These are phyloP conservation scores for Rhododendron mucronatum DNA, from an alignment of 148 eudicot genomes.

Conservation along the genomic window DNA sequence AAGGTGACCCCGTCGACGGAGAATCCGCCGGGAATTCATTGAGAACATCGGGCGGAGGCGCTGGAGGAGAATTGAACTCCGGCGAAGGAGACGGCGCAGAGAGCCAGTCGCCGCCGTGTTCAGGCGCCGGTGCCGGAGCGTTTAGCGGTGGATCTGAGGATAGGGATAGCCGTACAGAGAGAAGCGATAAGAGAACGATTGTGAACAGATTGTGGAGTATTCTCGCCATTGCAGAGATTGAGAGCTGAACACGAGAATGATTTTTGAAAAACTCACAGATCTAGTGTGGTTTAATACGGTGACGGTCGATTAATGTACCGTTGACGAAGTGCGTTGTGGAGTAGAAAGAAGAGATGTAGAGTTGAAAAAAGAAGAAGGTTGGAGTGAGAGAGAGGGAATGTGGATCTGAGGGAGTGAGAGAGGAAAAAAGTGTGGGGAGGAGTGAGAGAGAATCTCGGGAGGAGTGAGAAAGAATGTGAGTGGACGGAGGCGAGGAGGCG, in stretches of 20 bases:
- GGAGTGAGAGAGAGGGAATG: not conserved
- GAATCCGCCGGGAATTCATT: conserved; percentile 2
- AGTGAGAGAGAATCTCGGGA: not conserved
- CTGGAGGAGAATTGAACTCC: conserved; percentile 15
- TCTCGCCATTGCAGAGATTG: conserved; percentile 18
- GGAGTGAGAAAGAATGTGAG: conserved; percentile 4
- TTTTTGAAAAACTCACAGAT: not conserved
- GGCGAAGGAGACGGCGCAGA: conserved; percentile 20
- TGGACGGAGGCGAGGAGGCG: not conserved
- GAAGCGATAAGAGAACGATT: conserved; percentile 18
- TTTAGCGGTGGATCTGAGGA: conserved; percentile 11
- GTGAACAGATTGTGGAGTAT: not conserved
- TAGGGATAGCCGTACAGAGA: not conserved
- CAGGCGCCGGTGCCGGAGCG: conserved; percentile 28
- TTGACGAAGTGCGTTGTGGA: not conserved
- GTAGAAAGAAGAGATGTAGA: not conserved
- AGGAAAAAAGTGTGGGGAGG: not conserved
- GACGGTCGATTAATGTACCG: not conserved
- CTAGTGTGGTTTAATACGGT: not conserved
- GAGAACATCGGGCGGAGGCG: conserved; percentile 20
- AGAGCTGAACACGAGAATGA: not conserved
- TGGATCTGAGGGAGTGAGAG: not conserved
- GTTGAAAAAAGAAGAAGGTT: not conserved
- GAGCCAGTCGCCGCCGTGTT: not conserved
- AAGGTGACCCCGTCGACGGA: not conserved